Evolutionary conservation across 805 yeast genomes (phyloP), one percentile per base, ranked within the genome.

Genomic region (Candida maesae): DNA sequence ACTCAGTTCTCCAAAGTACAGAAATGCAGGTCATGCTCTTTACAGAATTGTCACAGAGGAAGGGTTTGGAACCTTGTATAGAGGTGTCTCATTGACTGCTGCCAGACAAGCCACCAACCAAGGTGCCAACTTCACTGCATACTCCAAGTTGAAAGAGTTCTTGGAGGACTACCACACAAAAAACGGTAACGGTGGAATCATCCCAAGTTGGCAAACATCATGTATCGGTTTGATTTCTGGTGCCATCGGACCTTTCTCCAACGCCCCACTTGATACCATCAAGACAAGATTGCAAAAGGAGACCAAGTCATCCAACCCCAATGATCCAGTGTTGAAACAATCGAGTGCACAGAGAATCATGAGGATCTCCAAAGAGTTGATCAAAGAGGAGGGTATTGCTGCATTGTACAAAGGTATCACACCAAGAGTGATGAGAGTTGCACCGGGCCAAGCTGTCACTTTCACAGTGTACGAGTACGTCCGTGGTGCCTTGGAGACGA

Each of bases 371-470:
- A 68, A 70, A 35, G 90, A 82, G 58, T 74, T 91, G 64, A 70
- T 90, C 52, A 81, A 79, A 61, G 95, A 88, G 70, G 96, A 89
- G 67, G 99, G 99, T 53, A 69, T 80, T 52, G 73, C 76, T 40
- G 95, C 96, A 31, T 76, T 91, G 63, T 91, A 91, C 73, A 87
- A 91, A 63, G 99, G 99, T 69, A 91, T 91, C 61, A 89, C 97
- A 18, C 99, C 99, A 55, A 83, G 99, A 71, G 91, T 91, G 54
- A 90, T 91, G 95, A 84, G 99, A 70, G 99, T 91, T 38, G 99
- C 99, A 11, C 97, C 99, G 18, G 99, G 99, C 47, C 99, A 91
- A 69, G 97, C 98, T 41, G 98, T 91, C 42, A 93, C 97, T 14
- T 91, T 91, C 70, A 93, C 98, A 7, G 96, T 93, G 33, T 91